Evolutionary conservation across 2,329 filamentous ascomycete species (phyloP), one percentile per base, ranked within the genome.

Genomic region (Epichloe baconii): DNA sequence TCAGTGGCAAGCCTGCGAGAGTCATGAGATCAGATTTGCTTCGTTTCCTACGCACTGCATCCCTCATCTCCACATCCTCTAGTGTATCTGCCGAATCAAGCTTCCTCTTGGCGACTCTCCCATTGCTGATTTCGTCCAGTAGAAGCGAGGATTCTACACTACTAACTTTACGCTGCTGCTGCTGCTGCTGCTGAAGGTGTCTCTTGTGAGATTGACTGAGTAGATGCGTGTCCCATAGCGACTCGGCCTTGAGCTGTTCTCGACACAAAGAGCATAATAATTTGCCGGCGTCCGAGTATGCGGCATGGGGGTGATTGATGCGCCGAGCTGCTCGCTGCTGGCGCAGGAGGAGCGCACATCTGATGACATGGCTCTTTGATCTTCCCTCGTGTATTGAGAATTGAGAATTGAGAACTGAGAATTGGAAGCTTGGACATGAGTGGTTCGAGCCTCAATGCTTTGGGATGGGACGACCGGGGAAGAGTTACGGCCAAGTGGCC

Each of bases 331-430:
- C 80, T 57, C 87, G 82, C 67, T 91, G 85, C 61, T 83, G 84
- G 59, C 86, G 85, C 52, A 94, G 77, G 47, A 95, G 78, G 86
- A 79, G 59, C 88, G 84, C 26, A 88, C 83, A 66, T 94, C 87
- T 14, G 48, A 44, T 58, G 86, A 76, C 86, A 93, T 91, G 56
- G 44, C 54, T 17, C n/a, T 34, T 43, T 23, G 14, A 4, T n/a
- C 10, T 40, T 11, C n/a, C n/a, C 31, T 31, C 31, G 17, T 17
- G 17, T 17, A 17, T 17, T 17, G 31, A 11, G 31, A 8, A 31
- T 31, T 10, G 31, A 11, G 31, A 31, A 31, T 11, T 10, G 26
- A 10, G 26, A 31, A 31, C 3, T 11, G 31, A 11, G 10, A 31
- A 10, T 31, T 11, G 31, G 31, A 11, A 31, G 31, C 31, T 11